Evolutionary conservation across 2,329 filamentous ascomycete species (phyloP).

Genomic region (Fusarium odoratissimum): DNA sequence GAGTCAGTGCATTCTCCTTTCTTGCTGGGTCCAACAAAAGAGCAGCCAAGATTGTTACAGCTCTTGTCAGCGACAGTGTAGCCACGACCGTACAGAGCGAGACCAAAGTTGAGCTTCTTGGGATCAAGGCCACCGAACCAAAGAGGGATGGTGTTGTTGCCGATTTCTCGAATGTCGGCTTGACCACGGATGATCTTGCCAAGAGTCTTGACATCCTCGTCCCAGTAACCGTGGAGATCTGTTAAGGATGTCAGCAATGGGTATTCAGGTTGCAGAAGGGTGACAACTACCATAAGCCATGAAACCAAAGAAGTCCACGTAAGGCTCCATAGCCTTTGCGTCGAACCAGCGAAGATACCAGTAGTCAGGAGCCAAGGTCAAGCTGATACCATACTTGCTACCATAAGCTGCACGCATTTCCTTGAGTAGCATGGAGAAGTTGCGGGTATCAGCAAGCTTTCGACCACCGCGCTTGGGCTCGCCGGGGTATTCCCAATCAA

Average conservation of each 20-base stretch:
- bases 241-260: fast-evolving
- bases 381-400: conserved; percentile 53
- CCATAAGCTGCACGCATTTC: conserved; percentile 50
- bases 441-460: conserved; percentile 48
- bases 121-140: conserved; percentile 56
- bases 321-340: conserved; percentile 50
- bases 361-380: conserved; percentile 52
- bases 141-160: conserved; percentile 50
- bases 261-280: fast-evolving
- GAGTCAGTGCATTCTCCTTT: conserved; percentile 45
- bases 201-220: conserved; percentile 47
- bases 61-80: conserved; percentile 50
- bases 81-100: conserved; percentile 60
- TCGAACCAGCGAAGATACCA: conserved; percentile 55
- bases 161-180: conserved; percentile 57
- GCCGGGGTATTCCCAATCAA: conserved; percentile 62
- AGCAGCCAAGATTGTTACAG: conserved; percentile 45
- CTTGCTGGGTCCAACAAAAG: conserved; percentile 41
- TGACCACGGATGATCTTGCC: conserved; percentile 52
- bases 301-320: conserved; percentile 54
- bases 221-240: conserved; percentile 57
- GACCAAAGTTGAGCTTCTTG: conserved; percentile 58
- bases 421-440: conserved; percentile 50
- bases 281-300: conserved; percentile 51
- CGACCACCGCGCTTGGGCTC: conserved; percentile 51